Conservation (phyloP, 495 filamentous ascomycete species). For the Podospora pseudopauciseta region DNA sequence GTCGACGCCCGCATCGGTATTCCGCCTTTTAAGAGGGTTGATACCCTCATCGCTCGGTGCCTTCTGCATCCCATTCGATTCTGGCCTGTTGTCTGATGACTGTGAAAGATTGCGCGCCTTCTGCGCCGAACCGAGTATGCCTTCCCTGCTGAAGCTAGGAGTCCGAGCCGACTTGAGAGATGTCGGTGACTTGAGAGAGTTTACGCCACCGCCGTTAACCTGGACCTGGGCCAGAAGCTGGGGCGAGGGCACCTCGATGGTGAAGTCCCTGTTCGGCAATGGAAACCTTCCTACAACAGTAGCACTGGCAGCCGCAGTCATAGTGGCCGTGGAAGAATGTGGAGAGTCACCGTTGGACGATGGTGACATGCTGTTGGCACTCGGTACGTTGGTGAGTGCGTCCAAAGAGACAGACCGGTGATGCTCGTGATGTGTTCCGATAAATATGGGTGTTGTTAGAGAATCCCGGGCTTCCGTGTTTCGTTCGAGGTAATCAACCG, state of each 20-base stretch:
- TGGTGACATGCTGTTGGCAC: constrained; percentile 41
- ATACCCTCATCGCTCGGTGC: constrained; percentile 48
- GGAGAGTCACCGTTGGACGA: constrained; percentile 52
- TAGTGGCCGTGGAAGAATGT: constrained; percentile 39
- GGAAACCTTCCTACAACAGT: constrained; percentile 42
- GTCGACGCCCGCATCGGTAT: constrained; percentile 61
- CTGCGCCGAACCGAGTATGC: constrained; percentile 56
- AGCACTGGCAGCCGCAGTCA: constrained; percentile 31
- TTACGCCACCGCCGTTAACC: constrained; percentile 37
- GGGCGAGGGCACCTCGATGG: constrained; percentile 47
- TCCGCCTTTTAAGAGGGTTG: constrained; percentile 60
- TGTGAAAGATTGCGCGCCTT: constrained; percentile 55
- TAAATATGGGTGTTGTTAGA: not conserved
- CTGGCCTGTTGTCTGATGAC: constrained; percentile 44
- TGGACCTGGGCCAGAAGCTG: constrained; percentile 30
- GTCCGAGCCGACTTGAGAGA: constrained; percentile 45
- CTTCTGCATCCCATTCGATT: constrained; percentile 46
- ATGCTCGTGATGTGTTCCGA: not conserved
- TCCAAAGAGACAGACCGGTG: not conserved
- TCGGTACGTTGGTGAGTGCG: constrained; percentile 14
- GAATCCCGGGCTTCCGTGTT: constrained; percentile 1
- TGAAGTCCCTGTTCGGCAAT: constrained; percentile 46
- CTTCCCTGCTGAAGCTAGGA: constrained; percentile 52
- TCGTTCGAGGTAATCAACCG: constrained; percentile 7
- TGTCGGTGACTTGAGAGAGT: constrained; percentile 50